Base-by-base conservation (phyloP, 2,329 filamentous ascomycete species). In the Colletotrichum lini region DNA sequence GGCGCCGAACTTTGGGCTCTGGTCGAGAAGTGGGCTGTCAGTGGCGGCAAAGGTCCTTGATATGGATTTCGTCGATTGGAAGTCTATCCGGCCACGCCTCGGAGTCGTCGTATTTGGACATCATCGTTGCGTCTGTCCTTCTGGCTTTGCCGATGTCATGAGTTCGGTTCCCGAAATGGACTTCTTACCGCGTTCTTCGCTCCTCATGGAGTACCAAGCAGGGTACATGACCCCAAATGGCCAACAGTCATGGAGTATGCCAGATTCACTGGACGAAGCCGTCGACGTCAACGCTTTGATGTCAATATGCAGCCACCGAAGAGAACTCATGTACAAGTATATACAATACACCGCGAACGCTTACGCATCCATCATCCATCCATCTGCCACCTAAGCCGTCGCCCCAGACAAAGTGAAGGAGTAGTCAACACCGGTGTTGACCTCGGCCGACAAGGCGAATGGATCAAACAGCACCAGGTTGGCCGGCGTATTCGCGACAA, bases 401-500 rank as follows among this genome's bases (percentile, higher is more conserved):
- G 78, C 79, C 7, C 80, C 80, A 2, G 77, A 76, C 4, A 83
- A 45, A 13, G 72, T 79, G 21, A 83, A 74, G 5, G 78, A 79
- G 64, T 84, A 85, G 52, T 84, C 80, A 21, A 85, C 66, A 0
- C 83, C 82, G 40, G 76, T 75, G 38, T 76, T 80, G 0, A 80
- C 82, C 26, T 81, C 82, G 2, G 1, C 74, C 79, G 26, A 42
- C 50, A 23, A 83, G 38, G 79, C 72, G 67, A 84, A 85, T 2
- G 82, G 79, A 73, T 87, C 84, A 71, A 85, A 87, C 60, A 82
- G 75, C 21, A 85, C 77, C 38, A 85, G 77, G 60, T 78, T 72
- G 7, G 77, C 77, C 5, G 85, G 85, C 2, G 86, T 85, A 72
- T 87, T 87, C 16, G 80, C 85, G 52, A 88, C 80, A 15, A 87